phyloP scores from a whole-genome alignment of 2,329 filamentous ascomycete species.

The Fusarium armeniacum region DNA sequence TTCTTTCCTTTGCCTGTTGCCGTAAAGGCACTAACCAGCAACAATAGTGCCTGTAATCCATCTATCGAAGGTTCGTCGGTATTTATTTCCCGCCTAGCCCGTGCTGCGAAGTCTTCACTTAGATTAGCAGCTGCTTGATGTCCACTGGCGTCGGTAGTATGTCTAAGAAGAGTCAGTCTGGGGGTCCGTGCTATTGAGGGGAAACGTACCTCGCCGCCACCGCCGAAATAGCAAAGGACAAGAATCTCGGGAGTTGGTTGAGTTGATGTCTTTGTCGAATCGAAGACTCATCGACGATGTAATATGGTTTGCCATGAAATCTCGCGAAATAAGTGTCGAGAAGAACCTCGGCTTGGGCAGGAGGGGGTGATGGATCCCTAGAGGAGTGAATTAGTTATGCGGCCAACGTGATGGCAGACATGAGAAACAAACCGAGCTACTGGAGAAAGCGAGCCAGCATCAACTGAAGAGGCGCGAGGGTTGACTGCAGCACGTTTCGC shows the following conservation, averaged over 20 bases:
- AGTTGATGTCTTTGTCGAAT: slow-evolving; percentile 79
- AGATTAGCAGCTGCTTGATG: slow-evolving; percentile 76
- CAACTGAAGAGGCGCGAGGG: slow-evolving; percentile 49
- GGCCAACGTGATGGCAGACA: background rate
- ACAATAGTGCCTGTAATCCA: slow-evolving; percentile 78
- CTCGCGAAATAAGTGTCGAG: slow-evolving; percentile 84
- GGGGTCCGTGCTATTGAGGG: background rate
- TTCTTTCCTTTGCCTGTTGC: slow-evolving; percentile 85
- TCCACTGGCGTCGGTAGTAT: slow-evolving; percentile 75
- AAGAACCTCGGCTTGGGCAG: slow-evolving; percentile 71
- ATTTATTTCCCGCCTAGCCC: slow-evolving; percentile 78
- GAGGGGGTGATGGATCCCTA: slow-evolving; percentile 62
- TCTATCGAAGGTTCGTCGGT: slow-evolving; percentile 86
- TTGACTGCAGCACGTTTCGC: slow-evolving; percentile 59
- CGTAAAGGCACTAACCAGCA: slow-evolving; percentile 82
- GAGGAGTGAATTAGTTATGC: slow-evolving; percentile 26
- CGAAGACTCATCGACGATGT: slow-evolving; percentile 82
- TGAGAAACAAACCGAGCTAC: slow-evolving; percentile 40
- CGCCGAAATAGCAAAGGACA: slow-evolving; percentile 71
- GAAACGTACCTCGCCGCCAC: slow-evolving; percentile 70
- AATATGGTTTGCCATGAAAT: slow-evolving; percentile 85
- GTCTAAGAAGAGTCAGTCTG: slow-evolving; percentile 58
- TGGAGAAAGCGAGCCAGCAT: slow-evolving; percentile 47
- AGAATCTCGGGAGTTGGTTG: slow-evolving; percentile 72
- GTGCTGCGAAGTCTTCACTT: slow-evolving; percentile 80